Evolutionary conservation across 495 filamentous ascomycete genomes (phyloP).

Genomic region (Aspergillus panamensis): DNA sequence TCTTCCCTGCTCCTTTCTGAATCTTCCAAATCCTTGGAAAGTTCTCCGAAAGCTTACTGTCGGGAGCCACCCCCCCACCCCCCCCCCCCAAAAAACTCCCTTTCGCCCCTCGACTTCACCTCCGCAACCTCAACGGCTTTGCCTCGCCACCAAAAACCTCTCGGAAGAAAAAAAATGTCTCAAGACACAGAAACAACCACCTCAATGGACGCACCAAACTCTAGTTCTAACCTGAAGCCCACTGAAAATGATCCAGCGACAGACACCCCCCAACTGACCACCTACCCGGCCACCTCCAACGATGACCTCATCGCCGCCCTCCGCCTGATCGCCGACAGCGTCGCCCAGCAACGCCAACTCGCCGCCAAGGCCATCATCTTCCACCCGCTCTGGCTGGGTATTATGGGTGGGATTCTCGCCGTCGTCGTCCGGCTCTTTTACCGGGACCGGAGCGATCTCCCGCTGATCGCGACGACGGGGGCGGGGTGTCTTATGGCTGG

Average conservation of each 20-base stretch:
- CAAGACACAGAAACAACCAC: too few species aligned
- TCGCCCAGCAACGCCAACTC: slow-evolving; percentile 61
- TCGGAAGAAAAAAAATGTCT: too few species aligned
- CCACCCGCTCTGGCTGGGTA: slow-evolving; percentile 44
- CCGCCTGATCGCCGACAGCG: slow-evolving; percentile 52
- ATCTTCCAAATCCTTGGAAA: too few species aligned
- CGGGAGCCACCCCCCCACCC: too few species aligned
- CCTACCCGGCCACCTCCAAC: slow-evolving; percentile 23
- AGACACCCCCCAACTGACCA: slow-evolving; percentile 14
- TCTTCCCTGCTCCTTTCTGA: too few species aligned
- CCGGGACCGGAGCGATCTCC: slow-evolving; percentile 32
- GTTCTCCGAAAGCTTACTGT: too few species aligned
- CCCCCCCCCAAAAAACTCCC: too few species aligned
- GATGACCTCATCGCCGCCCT: slow-evolving; percentile 44
- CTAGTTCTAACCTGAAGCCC: too few species aligned
- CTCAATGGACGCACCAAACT: too few species aligned
- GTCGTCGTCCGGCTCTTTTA: slow-evolving; percentile 34
- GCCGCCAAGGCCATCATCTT: slow-evolving; percentile 51
- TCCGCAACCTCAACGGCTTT: too few species aligned
- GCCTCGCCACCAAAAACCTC: too few species aligned
- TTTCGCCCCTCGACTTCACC: too few species aligned
- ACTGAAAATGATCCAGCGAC: not conserved
- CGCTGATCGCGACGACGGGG: slow-evolving; percentile 24
- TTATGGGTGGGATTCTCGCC: slow-evolving; percentile 34
- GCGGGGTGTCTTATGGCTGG: slow-evolving; percentile 45